Evolutionary conservation across 176 grass and related monocot genomes (phyloP).

Genomic region (Aegilops longissima): DNA sequence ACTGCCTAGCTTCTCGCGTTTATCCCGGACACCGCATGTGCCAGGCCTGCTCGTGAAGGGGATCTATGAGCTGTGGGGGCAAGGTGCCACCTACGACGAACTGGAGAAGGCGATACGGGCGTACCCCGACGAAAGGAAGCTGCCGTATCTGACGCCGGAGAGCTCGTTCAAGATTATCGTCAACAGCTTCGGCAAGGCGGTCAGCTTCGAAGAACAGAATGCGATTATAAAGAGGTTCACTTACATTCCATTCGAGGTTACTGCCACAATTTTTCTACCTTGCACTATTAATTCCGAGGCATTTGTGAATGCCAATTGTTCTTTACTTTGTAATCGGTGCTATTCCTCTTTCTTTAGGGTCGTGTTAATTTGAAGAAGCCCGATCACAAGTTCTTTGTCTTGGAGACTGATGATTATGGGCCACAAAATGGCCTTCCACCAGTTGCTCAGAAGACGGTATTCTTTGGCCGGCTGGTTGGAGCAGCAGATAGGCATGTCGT

Average conservation of each 20-base stretch:
- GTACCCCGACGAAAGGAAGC: slow-evolving; percentile 84
- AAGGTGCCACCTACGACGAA: slow-evolving; percentile 74
- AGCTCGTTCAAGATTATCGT: slow-evolving; percentile 80
- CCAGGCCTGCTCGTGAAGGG: slow-evolving; percentile 88
- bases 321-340: not conserved
- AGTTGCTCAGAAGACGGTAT: slow-evolving; percentile 69
- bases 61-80: slow-evolving; percentile 92
- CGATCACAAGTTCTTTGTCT: slow-evolving; percentile 80
- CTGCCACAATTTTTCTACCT: not conserved
- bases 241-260: slow-evolving; percentile 88
- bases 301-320: not conserved
- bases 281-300: not conserved
- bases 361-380: slow-evolving; percentile 82
- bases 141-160: slow-evolving; percentile 67
- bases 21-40: not conserved
- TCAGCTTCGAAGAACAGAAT: slow-evolving; percentile 88
- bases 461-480: slow-evolving; percentile 89
- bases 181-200: slow-evolving; percentile 85
- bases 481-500: slow-evolving; percentile 83
- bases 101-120: slow-evolving; percentile 62
- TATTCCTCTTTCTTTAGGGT: slow-evolving; percentile 43
- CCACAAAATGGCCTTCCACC: slow-evolving; percentile 84
- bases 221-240: slow-evolving; percentile 68
- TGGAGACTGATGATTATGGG: slow-evolving; percentile 95
- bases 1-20: not conserved